Evolutionary conservation across 129 eudicot genomes (phyloP).

Genomic region (Flaveria trinervia): DNA sequence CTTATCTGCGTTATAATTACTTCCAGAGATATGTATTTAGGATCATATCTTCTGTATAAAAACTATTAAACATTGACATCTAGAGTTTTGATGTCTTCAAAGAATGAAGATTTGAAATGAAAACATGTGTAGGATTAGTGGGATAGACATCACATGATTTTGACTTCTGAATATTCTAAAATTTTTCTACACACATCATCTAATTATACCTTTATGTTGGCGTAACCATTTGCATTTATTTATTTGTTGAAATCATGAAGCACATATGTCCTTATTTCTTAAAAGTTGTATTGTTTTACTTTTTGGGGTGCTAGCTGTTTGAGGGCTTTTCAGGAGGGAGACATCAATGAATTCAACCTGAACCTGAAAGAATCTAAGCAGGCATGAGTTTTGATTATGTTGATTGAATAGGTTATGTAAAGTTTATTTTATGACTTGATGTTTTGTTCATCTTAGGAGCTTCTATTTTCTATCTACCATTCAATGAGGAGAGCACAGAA

Average conservation of each 20-base stretch:
- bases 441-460: conserved; percentile 55
- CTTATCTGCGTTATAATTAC: neutral
- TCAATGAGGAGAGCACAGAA: conserved; percentile 91
- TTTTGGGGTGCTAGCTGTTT: conserved; percentile 64
- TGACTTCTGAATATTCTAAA: neutral
- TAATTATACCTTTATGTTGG: neutral
- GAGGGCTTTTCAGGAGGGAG: conserved; percentile 91
- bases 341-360: conserved; percentile 57
- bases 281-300: conserved; percentile 18
- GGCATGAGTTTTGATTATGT: conserved; percentile 41
- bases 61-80: neutral
- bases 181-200: neutral
- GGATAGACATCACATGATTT: neutral
- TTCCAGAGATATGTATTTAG: conserved; percentile 13
- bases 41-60: conserved; percentile 3
- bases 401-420: conserved; percentile 14
- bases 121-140: neutral
- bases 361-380: conserved; percentile 76
- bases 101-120: neutral
- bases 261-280: conserved; percentile 19
- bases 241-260: conserved; percentile 9
- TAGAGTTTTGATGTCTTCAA: conserved; percentile 4
- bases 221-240: neutral
- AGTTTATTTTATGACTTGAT: conserved; percentile 20
- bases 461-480: conserved; percentile 72